These are phyloP conservation scores for Globisporangium splendens DNA, from an alignment of 352 stramenopile species.

Conservation along the genomic window DNA sequence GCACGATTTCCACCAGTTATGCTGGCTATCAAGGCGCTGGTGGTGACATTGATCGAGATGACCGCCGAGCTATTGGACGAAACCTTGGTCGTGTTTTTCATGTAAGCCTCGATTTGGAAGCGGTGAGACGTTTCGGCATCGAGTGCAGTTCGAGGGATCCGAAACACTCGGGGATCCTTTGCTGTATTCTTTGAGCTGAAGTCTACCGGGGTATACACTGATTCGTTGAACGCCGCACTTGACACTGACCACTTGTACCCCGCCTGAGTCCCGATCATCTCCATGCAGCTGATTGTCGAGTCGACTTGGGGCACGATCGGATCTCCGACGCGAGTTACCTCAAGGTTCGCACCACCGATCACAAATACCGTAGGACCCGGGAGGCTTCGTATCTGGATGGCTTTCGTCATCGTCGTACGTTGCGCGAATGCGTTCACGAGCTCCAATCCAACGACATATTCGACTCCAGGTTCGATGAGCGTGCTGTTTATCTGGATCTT, in stretches of 20 bases:
- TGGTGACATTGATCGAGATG: conserved; percentile 36
- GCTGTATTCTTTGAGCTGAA: conserved; percentile 50
- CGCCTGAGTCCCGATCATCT: conserved; percentile 28
- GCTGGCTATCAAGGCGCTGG: conserved; percentile 29
- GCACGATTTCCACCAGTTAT: conserved; percentile 44
- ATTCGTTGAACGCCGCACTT: conserved; percentile 11
- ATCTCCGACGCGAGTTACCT: conserved; percentile 31
- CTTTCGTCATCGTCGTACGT: conserved; percentile 18
- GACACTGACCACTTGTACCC: conserved; percentile 48
- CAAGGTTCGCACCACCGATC: conserved; percentile 33
- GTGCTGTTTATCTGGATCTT: conserved; percentile 45
- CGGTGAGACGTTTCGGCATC: conserved; percentile 41
- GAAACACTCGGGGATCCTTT: conserved; percentile 62
- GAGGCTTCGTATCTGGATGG: conserved; percentile 30
- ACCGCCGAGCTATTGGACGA: conserved; percentile 31
- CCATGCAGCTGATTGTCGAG: conserved; percentile 39
- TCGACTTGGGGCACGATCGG: conserved; percentile 43
- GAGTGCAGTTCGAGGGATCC: conserved; percentile 31
- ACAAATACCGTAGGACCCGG: conserved; percentile 48
- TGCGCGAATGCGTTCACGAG: conserved; percentile 64
- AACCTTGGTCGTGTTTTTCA: conserved; percentile 19
- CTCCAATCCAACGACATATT: conserved; percentile 46
- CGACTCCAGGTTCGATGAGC: conserved; percentile 27
- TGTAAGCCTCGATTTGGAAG: conserved; percentile 56
- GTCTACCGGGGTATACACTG: conserved; percentile 18